Base-by-base conservation (phyloP, 176 grass and related monocot species). In the Tillandsia leiboldiana region DNA sequence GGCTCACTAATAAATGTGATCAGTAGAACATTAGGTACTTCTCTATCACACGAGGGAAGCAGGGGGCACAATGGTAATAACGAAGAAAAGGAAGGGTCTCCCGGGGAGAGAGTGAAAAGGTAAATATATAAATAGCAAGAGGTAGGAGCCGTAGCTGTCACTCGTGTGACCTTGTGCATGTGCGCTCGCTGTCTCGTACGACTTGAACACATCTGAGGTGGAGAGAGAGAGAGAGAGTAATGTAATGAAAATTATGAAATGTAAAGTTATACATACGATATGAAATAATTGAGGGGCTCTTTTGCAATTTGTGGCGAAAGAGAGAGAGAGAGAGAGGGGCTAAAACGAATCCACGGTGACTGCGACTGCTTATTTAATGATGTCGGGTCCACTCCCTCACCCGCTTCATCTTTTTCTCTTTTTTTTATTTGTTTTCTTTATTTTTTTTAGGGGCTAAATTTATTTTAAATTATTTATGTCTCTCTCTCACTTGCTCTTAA, bases 101-200 rank as follows among this genome's bases (percentile, higher is more conserved):
- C 4, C 7, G 33, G 33, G 33, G 3, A 42, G 3, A 7, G 5
- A 7, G 56, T 7, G 9, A 1, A 9, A 20, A 0, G 8, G 7
- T 20, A 8, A 61, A 9, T 0, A 2, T 4, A 14, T 13, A 59
- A n/a, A n/a, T 56, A 20, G 56, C 8, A 61, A 61, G 1, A 61
- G 15, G 56, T 20, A 61, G 15, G 56, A 59, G 54, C 20, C 1
- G 54, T 59, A 59, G 54, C 54, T 59, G 54, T 59, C 54, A 18
- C 54, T 59, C 54, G 54, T 59, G 54, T 22, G 54, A 22, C 56
- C 56, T 61, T 61, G 56, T 61, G 56, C 56, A 61, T 61, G 56
- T 61, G 56, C 56, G 56, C 13, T 61, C 56, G 9, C 56, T 61
- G 56, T 61, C 56, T 18, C 56, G 56, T 61, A 61, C 17, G 56